phyloP scores from a whole-genome alignment of 345 rosid species.

The Theobroma cacao region DNA sequence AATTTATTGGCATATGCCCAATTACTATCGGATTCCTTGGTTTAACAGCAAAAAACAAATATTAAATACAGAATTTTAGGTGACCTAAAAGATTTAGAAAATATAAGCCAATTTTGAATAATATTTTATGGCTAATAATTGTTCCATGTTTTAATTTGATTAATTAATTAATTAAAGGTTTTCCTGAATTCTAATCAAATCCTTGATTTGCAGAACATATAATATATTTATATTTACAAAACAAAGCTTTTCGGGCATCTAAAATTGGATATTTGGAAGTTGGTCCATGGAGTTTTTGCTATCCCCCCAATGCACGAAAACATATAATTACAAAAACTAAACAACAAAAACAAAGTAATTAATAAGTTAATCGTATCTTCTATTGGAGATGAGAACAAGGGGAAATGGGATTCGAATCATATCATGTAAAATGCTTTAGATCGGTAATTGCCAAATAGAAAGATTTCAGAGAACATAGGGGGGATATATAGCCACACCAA shows the following conservation, averaged over 20 bases:
- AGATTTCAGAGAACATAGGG: neutral
- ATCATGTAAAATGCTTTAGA: neutral
- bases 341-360: neutral
- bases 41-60: neutral
- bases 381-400: neutral
- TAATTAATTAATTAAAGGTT: neutral
- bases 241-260: neutral
- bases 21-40: neutral
- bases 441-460: conserved; percentile 10
- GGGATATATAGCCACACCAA: neutral
- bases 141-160: neutral
- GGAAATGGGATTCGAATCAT: neutral
- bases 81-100: neutral
- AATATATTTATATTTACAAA: neutral
- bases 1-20: neutral
- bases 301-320: neutral
- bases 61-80: neutral
- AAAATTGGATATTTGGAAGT: neutral
- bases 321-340: neutral
- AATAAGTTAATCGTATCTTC: neutral
- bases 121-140: neutral
- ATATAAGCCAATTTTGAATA: too few species aligned
- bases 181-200: neutral
- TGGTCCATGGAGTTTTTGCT: neutral
- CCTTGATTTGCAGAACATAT: conserved; percentile 1